Evolutionary conservation across 1,139 yeast species (phyloP).

Genomic region (Nakaseomyces kungkrabaensis): DNA sequence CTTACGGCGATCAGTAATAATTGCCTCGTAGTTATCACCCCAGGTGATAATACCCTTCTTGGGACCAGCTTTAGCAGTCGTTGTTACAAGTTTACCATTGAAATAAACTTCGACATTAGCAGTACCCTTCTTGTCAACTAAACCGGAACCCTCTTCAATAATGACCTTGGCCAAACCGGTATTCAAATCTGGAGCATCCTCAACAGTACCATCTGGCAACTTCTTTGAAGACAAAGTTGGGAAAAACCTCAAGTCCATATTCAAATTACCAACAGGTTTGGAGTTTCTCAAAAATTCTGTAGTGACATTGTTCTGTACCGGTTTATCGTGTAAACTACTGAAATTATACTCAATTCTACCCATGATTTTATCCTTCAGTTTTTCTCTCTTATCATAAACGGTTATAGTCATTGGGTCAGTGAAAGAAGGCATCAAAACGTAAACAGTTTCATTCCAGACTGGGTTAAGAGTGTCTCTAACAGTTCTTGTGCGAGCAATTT

Average conservation of each 20-base stretch:
- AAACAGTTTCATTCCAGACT: conserved; percentile 70
- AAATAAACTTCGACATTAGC: conserved; percentile 61
- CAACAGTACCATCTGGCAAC: conserved; percentile 74
- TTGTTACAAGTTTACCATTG: conserved; percentile 47
- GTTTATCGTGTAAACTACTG: conserved; percentile 48
- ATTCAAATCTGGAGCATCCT: conserved; percentile 83
- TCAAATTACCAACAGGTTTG: conserved; percentile 65
- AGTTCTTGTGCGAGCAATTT: conserved; percentile 55
- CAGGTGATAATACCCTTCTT: conserved; percentile 63
- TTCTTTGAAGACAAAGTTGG: conserved; percentile 68
- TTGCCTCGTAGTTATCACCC: conserved; percentile 48
- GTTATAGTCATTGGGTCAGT: conserved; percentile 69
- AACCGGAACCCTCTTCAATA: conserved; percentile 17
- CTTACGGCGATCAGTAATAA: conserved; percentile 64
- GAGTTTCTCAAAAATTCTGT: conserved; percentile 63
- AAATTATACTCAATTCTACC: conserved; percentile 71
- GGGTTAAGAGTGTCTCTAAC: conserved; percentile 59
- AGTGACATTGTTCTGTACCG: conserved; percentile 41
- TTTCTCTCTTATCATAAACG: conserved; percentile 63
- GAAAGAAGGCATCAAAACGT: conserved; percentile 59
- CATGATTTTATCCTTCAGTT: conserved; percentile 67
- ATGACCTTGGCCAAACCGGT: conserved; percentile 69
- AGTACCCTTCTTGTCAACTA: conserved; percentile 37
- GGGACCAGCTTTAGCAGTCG: conserved; percentile 50
- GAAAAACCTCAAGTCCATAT: conserved; percentile 61